Evolutionary conservation across 2,329 filamentous ascomycete species (phyloP).

Genomic region (Blumeria hordei): DNA sequence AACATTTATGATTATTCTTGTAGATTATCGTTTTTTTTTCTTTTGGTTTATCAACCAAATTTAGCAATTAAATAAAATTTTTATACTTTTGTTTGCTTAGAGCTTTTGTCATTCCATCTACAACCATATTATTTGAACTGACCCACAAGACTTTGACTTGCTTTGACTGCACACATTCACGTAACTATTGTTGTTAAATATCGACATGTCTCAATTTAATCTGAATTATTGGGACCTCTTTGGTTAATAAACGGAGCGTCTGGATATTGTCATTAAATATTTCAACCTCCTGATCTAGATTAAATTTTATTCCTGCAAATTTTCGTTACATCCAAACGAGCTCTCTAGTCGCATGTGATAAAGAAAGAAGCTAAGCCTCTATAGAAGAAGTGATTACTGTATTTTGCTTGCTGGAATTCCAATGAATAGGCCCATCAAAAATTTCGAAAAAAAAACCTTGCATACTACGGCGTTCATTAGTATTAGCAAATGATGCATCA

Average conservation of each 20-base stretch:
- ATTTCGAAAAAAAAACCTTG: not conserved
- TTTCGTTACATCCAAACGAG: not conserved
- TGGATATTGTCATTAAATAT: slow-evolving; percentile 1
- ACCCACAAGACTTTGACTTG: not conserved
- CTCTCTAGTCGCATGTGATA: not conserved
- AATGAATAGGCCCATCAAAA: not conserved
- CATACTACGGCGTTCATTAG: not conserved
- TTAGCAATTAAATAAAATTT: not conserved
- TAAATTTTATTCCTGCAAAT: not conserved
- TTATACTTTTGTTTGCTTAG: not conserved
- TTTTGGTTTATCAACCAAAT: no score
- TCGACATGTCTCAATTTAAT: not conserved
- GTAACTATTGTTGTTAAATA: not conserved
- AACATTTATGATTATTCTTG: no score
- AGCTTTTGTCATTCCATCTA: not conserved
- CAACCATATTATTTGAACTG: not conserved
- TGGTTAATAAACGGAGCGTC: not conserved
- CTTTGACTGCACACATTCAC: not conserved
- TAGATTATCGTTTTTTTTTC: no score
- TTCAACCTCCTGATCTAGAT: not conserved
- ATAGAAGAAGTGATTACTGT: not conserved
- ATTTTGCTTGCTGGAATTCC: not conserved
- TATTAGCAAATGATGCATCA: not conserved
- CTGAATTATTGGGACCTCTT: not conserved
- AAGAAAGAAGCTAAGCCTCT: not conserved